phyloP scores from a whole-genome alignment of 2,329 filamentous ascomycete genomes.

The Penicillium sp. region DNA sequence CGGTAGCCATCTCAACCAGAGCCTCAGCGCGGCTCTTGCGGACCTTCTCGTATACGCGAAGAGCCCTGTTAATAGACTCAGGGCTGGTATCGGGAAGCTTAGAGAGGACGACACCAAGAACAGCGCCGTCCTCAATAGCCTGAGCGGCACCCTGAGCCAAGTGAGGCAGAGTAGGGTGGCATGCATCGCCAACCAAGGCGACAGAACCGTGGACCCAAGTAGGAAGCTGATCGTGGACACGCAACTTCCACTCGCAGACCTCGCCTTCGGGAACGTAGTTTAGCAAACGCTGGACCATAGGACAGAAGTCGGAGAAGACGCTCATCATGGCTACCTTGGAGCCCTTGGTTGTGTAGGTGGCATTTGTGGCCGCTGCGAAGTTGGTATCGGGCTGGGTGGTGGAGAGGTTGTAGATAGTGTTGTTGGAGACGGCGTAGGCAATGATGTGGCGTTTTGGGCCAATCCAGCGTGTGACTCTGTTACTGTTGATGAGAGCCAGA shows the following conservation, averaged over 20 bases:
- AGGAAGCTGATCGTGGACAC: constrained; percentile 58
- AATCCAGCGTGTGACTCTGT: constrained; percentile 61
- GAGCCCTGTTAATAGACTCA: constrained; percentile 50
- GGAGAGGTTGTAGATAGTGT: constrained; percentile 64
- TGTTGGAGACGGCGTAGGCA: constrained; percentile 61
- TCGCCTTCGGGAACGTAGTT: constrained; percentile 61
- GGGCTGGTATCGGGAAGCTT: constrained; percentile 47
- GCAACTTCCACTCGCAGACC: constrained; percentile 64
- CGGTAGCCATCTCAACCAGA: constrained; percentile 55
- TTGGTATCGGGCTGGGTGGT: constrained; percentile 60
- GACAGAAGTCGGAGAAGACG: constrained; percentile 59
- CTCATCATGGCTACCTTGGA: constrained; percentile 59
- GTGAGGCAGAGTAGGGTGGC: constrained; percentile 62
- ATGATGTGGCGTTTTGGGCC: constrained; percentile 65
- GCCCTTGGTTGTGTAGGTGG: constrained; percentile 62
- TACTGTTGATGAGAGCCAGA: constrained; percentile 53
- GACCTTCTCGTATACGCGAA: constrained; percentile 55
- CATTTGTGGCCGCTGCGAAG: constrained; percentile 55
- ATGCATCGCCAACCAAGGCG: constrained; percentile 58
- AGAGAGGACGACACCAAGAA: constrained; percentile 51
- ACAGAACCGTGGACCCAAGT: constrained; percentile 57
- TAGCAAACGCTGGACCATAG: constrained; percentile 58
- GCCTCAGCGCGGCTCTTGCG: constrained; percentile 56
- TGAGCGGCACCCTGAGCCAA: constrained; percentile 63
- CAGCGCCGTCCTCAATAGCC: constrained; percentile 61